A percentile compares a stretch with the other conserved stretches of the same genome.
These are phyloP conservation scores for Vicia sativa DNA, from an alignment of 306 rosid species.

Conservation along the genomic window DNA sequence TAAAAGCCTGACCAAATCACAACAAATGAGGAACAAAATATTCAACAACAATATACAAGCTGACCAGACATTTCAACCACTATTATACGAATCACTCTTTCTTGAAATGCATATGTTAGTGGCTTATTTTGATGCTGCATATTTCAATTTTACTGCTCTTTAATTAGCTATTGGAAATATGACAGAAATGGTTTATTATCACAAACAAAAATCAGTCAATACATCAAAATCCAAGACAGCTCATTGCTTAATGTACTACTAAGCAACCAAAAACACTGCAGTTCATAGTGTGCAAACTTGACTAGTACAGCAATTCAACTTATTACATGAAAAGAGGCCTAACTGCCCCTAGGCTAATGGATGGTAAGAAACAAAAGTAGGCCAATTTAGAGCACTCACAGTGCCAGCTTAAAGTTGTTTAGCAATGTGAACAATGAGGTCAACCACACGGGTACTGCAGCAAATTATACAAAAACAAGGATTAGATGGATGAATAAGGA, in stretches of 20 bases:
- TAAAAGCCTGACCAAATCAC: no score
- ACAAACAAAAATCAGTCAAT: background rate
- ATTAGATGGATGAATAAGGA: slow-evolving; percentile 19
- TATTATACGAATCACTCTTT: no score
- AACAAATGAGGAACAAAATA: no score
- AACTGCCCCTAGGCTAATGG: slow-evolving; percentile 1
- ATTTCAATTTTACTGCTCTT: background rate
- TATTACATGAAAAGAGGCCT: slow-evolving; percentile 36
- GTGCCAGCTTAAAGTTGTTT: slow-evolving; percentile 37
- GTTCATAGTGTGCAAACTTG: background rate
- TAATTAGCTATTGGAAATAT: background rate
- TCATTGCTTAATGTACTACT: background rate
- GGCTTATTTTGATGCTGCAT: no score
- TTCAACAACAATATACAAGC: no score
- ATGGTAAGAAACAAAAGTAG: background rate
- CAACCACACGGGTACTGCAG: slow-evolving; percentile 75
- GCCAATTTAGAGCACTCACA: background rate
- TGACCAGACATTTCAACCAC: no score
- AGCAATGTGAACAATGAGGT: slow-evolving; percentile 60
- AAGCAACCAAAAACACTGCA: slow-evolving; percentile 13
- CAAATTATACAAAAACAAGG: background rate
- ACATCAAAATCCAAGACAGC: slow-evolving; percentile 9
- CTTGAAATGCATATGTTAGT: no score
- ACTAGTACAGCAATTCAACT: slow-evolving; percentile 21
- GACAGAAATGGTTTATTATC: background rate